These are phyloP conservation scores for Rutstroemia sp. DNA, from an alignment of 2,329 filamentous ascomycete genomes.

Conservation along the genomic window DNA sequence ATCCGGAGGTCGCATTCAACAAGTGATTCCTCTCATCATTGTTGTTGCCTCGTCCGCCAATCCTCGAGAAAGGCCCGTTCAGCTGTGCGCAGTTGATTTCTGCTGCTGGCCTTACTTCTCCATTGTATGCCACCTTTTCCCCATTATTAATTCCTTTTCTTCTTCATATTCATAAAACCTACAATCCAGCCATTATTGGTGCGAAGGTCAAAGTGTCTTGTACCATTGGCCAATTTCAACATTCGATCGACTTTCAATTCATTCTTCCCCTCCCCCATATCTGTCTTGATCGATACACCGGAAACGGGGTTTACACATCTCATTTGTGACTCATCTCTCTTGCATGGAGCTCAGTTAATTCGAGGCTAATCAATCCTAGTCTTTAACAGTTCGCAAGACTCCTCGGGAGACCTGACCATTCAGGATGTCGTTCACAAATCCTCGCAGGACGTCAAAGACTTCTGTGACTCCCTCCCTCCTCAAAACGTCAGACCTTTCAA, in stretches of 20 bases:
- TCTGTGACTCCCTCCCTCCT: conserved; percentile 39
- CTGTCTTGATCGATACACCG: background rate
- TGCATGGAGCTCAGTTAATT: conserved; percentile 20
- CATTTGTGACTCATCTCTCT: conserved; percentile 24
- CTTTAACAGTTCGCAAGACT: conserved; percentile 12
- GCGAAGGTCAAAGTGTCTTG: too few relatives aligned
- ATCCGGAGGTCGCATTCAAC: too few relatives aligned
- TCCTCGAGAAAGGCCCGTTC: too few relatives aligned
- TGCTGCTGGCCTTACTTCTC: too few relatives aligned
- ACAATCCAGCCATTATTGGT: too few relatives aligned
- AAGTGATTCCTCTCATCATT: too few relatives aligned
- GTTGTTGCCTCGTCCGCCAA: too few relatives aligned
- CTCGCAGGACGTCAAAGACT: conserved; percentile 31
- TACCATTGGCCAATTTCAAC: too few relatives aligned
- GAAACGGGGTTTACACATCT: background rate
- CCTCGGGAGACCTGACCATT: conserved; percentile 19
- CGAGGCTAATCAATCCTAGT: conserved; percentile 25
- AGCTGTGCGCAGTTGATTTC: too few relatives aligned
- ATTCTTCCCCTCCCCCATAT: background rate
- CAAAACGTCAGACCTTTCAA: conserved; percentile 35
- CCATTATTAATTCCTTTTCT: too few relatives aligned
- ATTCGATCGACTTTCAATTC: background rate
- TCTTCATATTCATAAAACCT: too few relatives aligned
- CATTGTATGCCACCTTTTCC: too few relatives aligned
- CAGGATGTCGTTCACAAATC: conserved; percentile 29